These are phyloP conservation scores for Salicornia ramosissima DNA, from an alignment of 148 eudicot species.

Conservation along the genomic window DNA sequence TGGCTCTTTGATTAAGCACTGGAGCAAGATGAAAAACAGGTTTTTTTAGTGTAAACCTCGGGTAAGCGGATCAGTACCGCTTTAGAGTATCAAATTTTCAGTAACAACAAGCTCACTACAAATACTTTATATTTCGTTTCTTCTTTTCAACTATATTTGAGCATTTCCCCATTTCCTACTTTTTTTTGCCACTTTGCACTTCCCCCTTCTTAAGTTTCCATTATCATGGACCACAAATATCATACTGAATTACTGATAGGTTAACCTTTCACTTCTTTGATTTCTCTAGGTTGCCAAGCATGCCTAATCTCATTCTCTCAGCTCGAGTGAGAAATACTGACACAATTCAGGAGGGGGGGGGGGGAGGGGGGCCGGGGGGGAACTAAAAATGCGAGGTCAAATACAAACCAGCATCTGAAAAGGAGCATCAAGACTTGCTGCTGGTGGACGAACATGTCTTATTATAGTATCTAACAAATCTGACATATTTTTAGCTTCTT, in stretches of 20 bases:
- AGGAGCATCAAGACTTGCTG: constrained; percentile 68
- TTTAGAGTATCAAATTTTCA: neutral
- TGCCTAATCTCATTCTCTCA: neutral
- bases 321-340: neutral
- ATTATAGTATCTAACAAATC: constrained; percentile 89
- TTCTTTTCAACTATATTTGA: neutral
- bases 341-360: neutral
- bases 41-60: too few species aligned
- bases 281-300: neutral
- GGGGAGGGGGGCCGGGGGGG: too few species aligned
- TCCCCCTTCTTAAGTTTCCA: neutral
- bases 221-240: neutral
- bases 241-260: too few species aligned
- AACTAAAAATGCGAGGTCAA: neutral
- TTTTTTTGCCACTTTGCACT: neutral
- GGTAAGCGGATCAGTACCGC: neutral
- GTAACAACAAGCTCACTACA: neutral
- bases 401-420: constrained; percentile 90
- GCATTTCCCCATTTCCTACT: neutral
- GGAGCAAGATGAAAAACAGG: too few species aligned
- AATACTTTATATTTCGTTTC: neutral
- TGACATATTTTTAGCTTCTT: constrained; percentile 78
- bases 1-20: too few species aligned
- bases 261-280: constrained; percentile 6
- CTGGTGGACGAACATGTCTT: constrained; percentile 74